phyloP scores from a whole-genome alignment of 331 rosid species.

The Malus hybrid region DNA sequence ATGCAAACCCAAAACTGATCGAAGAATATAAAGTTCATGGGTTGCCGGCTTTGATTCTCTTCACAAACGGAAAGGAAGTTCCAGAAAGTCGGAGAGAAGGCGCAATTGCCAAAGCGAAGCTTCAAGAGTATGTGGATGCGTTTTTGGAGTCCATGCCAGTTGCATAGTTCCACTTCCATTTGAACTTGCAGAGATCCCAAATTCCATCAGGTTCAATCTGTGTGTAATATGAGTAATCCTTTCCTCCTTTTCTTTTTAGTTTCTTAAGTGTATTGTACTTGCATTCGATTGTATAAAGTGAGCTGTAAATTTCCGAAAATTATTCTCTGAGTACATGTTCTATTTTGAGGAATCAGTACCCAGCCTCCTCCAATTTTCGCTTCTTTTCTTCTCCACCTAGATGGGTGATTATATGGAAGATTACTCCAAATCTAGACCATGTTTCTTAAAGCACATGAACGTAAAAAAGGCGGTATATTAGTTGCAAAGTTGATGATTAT shows the following conservation, averaged over 20 bases:
- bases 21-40: conserved; percentile 75
- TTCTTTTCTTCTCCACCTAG: background rate
- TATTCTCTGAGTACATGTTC: background rate
- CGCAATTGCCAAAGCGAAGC: conserved; percentile 71
- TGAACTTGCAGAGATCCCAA: background rate
- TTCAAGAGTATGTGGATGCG: conserved; percentile 55
- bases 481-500: background rate
- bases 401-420: background rate
- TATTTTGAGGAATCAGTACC: no score
- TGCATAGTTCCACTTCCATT: conserved; percentile 21
- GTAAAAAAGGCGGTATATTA: background rate
- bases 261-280: background rate
- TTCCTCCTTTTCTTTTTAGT: background rate
- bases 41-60: conserved; percentile 65
- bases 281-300: background rate
- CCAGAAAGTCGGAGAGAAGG: conserved; percentile 86
- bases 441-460: background rate
- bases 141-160: conserved; percentile 58
- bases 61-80: conserved; percentile 66
- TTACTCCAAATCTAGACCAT: background rate
- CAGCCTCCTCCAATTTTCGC: background rate
- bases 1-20: conserved; percentile 63
- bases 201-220: background rate
- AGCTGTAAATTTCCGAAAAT: conserved; percentile 4
- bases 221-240: background rate